Evolutionary conservation across 192 early-diverging fungal genomes (phyloP), one percentile per base, ranked within the genome.

Genomic region (Phlyctochytrium planicorne): DNA sequence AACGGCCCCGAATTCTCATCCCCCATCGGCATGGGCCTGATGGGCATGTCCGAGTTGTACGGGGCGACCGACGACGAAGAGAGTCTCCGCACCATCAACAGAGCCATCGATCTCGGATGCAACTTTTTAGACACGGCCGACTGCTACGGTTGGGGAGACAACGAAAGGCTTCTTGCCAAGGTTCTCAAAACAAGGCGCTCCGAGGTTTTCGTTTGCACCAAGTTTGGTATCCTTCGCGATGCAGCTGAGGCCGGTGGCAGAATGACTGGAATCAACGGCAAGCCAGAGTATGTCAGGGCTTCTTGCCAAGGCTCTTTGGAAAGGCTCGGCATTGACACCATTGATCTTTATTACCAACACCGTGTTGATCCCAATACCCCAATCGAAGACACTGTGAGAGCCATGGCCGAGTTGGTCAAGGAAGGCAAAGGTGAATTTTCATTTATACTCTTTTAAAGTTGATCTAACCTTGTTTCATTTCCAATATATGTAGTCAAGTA

Each of bases 291-390:
- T 61, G 76, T 87, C 16, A 72, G 72, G 17, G 60, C 66, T 16
- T 73, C 80, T 2, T 78, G 77, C 56, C 67, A 81, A 1, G 74
- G 32, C 23, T 63, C 59, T 6, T 66, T 90, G 1, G 47, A 78
- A 67, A 64, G 89, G 30, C 74, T 88, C 14, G 87, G 85, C 3
- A 70, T 79, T 23, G 75, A 83, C 59, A 52, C 60, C 36, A 84
- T 90, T 53, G 89, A 90, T 60, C 68, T 90, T 30, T 90, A 87
- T 61, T 88, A 88, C 63, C 76, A 79, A 57, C 86, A 87, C 61
- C 80, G 88, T 52, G 71, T 89, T 10, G 88, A 87, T 56, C 70
- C 67, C 24, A 74, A 71, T 4, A 81, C 76, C 65, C 83, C 85
- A 0, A 86, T 89, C 68, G 85, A 87, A 66, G 84, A 85, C 10